phyloP scores from a whole-genome alignment of 768 basidiomycete genomes.

The Imleria badia region DNA sequence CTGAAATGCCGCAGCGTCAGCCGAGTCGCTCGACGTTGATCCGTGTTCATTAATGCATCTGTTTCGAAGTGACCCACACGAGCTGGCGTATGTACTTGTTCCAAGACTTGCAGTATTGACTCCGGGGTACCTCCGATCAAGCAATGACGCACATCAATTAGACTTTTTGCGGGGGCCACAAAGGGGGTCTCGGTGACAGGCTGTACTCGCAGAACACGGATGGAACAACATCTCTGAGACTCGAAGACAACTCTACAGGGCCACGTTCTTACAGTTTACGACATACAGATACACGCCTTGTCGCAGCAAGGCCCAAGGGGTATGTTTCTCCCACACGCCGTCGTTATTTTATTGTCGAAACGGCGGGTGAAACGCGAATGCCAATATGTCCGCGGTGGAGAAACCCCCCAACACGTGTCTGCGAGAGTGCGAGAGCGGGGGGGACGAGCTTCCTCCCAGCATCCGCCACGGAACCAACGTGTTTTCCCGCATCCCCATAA shows the following conservation, averaged over 20 bases:
- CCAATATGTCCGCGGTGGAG: slow-evolving; percentile 17
- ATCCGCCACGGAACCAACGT: slow-evolving; percentile 11
- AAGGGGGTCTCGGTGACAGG: no score
- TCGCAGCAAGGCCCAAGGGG: neutral
- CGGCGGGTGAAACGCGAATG: neutral
- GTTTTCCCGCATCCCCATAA: neutral
- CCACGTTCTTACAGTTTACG: neutral
- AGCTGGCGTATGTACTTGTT: neutral
- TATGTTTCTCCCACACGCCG: slow-evolving; percentile 5
- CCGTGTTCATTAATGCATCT: slow-evolving; percentile 3
- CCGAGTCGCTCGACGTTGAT: slow-evolving; percentile 9
- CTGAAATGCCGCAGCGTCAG: neutral
- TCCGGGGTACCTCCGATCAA: slow-evolving; percentile 5
- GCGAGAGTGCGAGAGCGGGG: neutral
- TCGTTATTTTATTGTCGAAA: neutral
- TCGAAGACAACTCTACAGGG: neutral
- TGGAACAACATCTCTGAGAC: neutral
- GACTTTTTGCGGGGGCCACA: slow-evolving; percentile 13
- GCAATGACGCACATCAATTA: slow-evolving; percentile 19
- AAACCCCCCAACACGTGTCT: neutral
- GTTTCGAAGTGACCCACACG: neutral
- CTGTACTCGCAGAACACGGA: neutral
- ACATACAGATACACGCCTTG: neutral
- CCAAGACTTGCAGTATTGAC: neutral
- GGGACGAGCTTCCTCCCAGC: slow-evolving; percentile 5